Conservation (phyloP, 176 grass and related monocot species). For the Juncus effusus region DNA sequence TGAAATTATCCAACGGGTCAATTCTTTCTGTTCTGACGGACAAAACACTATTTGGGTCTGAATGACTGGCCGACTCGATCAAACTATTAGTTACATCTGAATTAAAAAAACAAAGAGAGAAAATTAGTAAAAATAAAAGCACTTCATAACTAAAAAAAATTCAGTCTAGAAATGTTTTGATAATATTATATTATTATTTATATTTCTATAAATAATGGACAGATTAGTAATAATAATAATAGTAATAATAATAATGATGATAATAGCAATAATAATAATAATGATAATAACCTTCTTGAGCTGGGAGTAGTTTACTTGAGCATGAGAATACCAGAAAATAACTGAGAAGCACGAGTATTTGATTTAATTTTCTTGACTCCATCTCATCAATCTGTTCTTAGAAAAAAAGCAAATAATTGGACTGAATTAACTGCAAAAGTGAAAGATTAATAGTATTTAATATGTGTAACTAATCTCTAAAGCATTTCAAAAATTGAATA, state of each 20-base stretch:
- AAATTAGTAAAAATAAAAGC: conserved; percentile 24
- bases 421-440: neutral
- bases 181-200: neutral
- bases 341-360: conserved; percentile 49
- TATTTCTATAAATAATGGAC: conserved; percentile 13
- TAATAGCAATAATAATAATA: neutral
- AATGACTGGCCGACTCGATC: conserved; percentile 22
- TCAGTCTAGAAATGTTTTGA: neutral
- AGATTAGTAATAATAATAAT: too few species aligned
- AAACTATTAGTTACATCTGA: conserved; percentile 34
- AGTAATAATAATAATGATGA: neutral
- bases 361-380: conserved; percentile 42
- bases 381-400: conserved; percentile 35
- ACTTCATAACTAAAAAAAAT: conserved; percentile 1
- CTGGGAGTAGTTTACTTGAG: conserved; percentile 9
- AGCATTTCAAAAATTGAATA: too few species aligned
- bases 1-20: conserved; percentile 62
- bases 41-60: conserved; percentile 16
- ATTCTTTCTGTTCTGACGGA: conserved; percentile 49
- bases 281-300: conserved; percentile 41
- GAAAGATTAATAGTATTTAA: neutral
- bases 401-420: conserved; percentile 5
- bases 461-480: conserved; percentile 1
- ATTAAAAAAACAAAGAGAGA: conserved; percentile 14
- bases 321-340: conserved; percentile 47